A percentile compares a stretch with the other conserved stretches of the same genome.
These are phyloP conservation scores for Pseudogymnoascus sp. DNA, from an alignment of 2,329 filamentous ascomycete genomes.

Conservation along the genomic window DNA sequence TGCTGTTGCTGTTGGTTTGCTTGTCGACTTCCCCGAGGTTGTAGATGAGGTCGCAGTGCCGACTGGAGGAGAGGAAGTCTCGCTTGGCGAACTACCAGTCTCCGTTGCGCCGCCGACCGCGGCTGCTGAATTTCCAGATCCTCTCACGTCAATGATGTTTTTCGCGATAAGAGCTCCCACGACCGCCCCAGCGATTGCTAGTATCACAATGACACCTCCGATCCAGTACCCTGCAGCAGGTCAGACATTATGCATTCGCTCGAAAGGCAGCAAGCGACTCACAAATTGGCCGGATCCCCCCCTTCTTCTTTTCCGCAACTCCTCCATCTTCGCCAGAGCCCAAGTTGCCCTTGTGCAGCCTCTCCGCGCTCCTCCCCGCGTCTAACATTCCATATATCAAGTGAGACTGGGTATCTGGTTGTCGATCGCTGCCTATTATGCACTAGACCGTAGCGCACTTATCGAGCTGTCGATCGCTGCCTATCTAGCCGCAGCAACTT, in stretches of 20 bases:
- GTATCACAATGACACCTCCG: not conserved
- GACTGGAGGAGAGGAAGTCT: conserved; percentile 3
- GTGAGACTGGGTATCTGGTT: not conserved
- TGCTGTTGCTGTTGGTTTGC: not conserved
- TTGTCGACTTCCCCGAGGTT: not conserved
- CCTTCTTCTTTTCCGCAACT: not conserved
- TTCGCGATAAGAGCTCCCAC: conserved; percentile 2
- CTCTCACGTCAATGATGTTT: not conserved
- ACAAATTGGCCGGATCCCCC: not conserved
- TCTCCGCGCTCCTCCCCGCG: not conserved
- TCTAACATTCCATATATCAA: not conserved
- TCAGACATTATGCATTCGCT: not conserved
- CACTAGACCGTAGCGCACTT: not conserved
- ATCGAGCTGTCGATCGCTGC: not conserved
- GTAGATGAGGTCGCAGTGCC: not conserved
- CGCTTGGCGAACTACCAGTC: not conserved
- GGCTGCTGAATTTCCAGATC: not conserved
- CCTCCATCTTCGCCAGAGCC: not conserved
- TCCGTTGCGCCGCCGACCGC: not conserved
- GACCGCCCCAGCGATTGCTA: conserved; percentile 1
- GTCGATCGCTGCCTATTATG: not conserved
- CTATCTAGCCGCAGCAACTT: not conserved
- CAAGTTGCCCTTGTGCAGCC: conserved; percentile 1
- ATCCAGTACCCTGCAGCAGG: not conserved
- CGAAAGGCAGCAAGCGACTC: not conserved